A percentile compares a stretch with the other conserved stretches of the same genome.
These are phyloP conservation scores for Pichia sp. DNA, from an alignment of 1,139 yeast species.

Conservation along the genomic window DNA sequence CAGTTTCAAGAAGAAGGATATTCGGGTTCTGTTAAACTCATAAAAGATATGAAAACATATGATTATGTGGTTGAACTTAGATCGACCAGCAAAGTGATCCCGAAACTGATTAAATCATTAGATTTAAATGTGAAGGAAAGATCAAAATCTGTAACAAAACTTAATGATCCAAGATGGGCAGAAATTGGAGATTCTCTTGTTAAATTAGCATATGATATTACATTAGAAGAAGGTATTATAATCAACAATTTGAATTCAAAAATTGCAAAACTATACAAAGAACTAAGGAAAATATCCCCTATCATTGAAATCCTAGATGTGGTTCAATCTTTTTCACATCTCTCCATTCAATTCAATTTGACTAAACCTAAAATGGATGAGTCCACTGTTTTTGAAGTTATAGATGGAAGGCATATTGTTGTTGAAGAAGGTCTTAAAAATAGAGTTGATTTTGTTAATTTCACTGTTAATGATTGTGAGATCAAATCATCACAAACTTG, in stretches of 20 bases:
- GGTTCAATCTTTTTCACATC: constrained; percentile 64
- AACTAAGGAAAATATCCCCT: constrained; percentile 44
- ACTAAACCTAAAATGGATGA: constrained; percentile 64
- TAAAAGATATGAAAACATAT: constrained; percentile 26
- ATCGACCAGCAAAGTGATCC: constrained; percentile 26
- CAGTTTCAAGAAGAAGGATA: constrained; percentile 28
- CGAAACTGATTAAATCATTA: constrained; percentile 17
- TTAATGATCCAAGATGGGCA: constrained; percentile 35
- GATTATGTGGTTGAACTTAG: constrained; percentile 30
- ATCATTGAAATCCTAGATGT: constrained; percentile 69
- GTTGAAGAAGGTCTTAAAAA: constrained; percentile 75
- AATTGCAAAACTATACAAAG: constrained; percentile 39
- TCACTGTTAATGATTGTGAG: constrained; percentile 64
- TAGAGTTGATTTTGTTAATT: constrained; percentile 41
- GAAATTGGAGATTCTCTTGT: constrained; percentile 32
- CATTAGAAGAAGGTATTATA: constrained; percentile 44
- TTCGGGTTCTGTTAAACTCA: constrained; percentile 23
- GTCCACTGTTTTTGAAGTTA: constrained; percentile 44
- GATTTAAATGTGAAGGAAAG: constrained; percentile 23
- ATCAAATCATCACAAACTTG: constrained; percentile 46
- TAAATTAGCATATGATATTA: constrained; percentile 28
- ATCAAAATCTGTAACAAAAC: constrained; percentile 27
- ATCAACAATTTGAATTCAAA: constrained; percentile 41
- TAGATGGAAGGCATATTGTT: constrained; percentile 78
- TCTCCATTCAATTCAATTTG: constrained; percentile 64